Evolutionary conservation across 2,329 filamentous ascomycete genomes (phyloP).

Genomic region (Cladophialophora exuberans): DNA sequence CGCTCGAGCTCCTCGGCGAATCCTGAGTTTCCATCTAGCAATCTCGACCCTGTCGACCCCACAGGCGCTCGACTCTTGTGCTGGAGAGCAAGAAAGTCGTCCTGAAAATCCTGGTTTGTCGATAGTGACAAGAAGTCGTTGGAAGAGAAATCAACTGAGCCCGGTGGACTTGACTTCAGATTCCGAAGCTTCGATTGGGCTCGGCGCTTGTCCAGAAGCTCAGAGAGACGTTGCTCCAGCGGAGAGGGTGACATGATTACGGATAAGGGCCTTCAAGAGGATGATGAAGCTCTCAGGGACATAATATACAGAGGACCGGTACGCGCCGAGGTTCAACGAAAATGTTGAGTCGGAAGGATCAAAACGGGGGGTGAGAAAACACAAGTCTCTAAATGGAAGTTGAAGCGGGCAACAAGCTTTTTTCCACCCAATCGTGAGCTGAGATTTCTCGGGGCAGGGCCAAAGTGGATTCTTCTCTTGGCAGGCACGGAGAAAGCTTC

Average conservation of each 20-base stretch:
- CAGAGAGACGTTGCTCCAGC: constrained; percentile 26
- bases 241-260: constrained; percentile 23
- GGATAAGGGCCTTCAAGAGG: no score
- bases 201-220: constrained; percentile 43
- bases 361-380: neutral
- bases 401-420: neutral
- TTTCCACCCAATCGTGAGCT: constrained; percentile 18
- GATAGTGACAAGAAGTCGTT: constrained; percentile 68
- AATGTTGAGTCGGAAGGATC: constrained; percentile 4
- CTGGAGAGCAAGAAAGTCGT: constrained; percentile 54
- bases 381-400: neutral
- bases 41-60: constrained; percentile 62
- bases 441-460: constrained; percentile 3
- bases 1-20: constrained; percentile 64
- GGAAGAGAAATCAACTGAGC: constrained; percentile 62
- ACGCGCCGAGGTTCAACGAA: neutral
- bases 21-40: constrained; percentile 66
- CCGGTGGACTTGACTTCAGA: constrained; percentile 50
- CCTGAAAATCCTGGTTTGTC: constrained; percentile 50
- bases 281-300: no score
- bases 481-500: constrained; percentile 21
- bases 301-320: no score
- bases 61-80: constrained; percentile 46
- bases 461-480: constrained; percentile 13
- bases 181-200: constrained; percentile 49